phyloP scores from a whole-genome alignment of 2,329 filamentous ascomycete species.

The Alternaria rosae region DNA sequence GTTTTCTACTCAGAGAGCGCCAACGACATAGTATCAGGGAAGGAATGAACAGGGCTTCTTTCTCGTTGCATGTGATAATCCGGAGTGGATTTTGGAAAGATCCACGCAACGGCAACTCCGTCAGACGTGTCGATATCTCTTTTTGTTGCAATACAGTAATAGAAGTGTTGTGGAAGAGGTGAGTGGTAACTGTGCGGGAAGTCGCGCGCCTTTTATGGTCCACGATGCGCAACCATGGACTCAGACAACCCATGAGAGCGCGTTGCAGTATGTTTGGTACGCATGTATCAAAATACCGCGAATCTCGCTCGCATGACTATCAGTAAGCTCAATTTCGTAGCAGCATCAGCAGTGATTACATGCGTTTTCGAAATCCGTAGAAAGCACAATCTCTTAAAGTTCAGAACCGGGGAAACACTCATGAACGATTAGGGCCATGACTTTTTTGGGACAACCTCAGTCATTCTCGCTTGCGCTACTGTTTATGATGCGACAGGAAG shows the following conservation, averaged over 20 bases:
- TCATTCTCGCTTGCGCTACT: background rate
- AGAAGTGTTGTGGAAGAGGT: background rate
- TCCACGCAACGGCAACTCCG: background rate
- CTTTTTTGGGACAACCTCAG: background rate
- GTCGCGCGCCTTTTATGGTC: background rate
- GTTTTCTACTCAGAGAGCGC: background rate
- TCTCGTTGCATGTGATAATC: background rate
- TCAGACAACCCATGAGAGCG: no score
- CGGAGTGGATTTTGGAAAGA: background rate
- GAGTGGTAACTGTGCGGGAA: background rate
- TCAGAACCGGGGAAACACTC: background rate
- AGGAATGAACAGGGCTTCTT: background rate
- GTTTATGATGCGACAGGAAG: background rate
- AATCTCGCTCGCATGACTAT: background rate
- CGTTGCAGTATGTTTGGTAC: no score
- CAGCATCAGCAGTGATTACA: background rate
- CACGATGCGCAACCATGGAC: no score
- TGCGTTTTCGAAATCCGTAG: background rate
- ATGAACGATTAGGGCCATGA: background rate
- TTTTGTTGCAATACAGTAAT: background rate
- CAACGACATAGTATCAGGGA: background rate
- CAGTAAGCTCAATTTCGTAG: background rate
- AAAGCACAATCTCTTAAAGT: background rate
- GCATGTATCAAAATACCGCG: no score
- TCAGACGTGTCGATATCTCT: background rate